A percentile compares a stretch with the other conserved stretches of the same genome.
Conservation (phyloP, 768 basidiomycete genomes). For the Cyathus striatus region DNA sequence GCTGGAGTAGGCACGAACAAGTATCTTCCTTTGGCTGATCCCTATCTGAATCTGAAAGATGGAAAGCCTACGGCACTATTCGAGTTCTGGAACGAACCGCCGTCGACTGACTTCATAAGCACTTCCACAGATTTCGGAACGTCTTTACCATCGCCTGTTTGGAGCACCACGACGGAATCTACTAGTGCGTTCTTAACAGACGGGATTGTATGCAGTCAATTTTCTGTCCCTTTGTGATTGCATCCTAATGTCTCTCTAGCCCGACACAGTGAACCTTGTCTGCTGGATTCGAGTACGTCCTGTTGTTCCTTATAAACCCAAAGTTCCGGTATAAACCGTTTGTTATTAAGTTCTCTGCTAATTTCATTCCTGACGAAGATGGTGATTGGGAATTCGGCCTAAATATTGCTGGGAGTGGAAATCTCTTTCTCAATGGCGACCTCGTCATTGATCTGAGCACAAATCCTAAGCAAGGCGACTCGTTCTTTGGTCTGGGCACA, state of each 20-base stretch:
- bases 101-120: constrained; percentile 26
- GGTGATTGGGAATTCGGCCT: constrained; percentile 48
- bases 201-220: constrained; percentile 37
- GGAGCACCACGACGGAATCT: constrained; percentile 31
- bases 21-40: constrained; percentile 46
- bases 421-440: constrained; percentile 46
- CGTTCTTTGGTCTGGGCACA: constrained; percentile 41
- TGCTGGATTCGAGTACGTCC: constrained; percentile 35
- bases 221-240: too few relatives aligned
- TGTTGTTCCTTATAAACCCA: neutral
- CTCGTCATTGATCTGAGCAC: constrained; percentile 41
- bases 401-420: constrained; percentile 36
- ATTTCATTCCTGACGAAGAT: constrained; percentile 45
- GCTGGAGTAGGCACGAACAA: constrained; percentile 37
- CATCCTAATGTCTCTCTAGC: too few relatives aligned
- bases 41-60: constrained; percentile 31
- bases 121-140: constrained; percentile 18
- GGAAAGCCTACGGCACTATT: constrained; percentile 33
- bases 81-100: constrained; percentile 44
- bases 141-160: constrained; percentile 18
- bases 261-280: constrained; percentile 36
- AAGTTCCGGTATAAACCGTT: neutral
- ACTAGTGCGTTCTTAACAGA: constrained; percentile 35
- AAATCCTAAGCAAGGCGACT: constrained; percentile 26
- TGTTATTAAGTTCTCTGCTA: constrained; percentile 29